phyloP scores from a whole-genome alignment of 169 alveolate genomes.

The Cryptosporidium sp. region DNA sequence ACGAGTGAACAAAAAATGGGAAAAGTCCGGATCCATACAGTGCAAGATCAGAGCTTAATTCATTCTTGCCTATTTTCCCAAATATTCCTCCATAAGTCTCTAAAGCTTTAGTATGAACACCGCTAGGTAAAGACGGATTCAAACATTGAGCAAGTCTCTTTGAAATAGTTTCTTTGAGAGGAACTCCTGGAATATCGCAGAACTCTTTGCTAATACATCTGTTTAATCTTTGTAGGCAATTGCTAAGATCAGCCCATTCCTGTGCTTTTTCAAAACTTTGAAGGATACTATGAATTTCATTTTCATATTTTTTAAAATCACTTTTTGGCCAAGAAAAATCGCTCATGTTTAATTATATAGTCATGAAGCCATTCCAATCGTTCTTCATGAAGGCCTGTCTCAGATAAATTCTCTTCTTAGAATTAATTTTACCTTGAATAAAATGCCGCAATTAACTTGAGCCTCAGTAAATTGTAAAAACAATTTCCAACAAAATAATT shows the following conservation, averaged over 20 bases:
- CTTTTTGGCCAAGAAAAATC: slow-evolving; percentile 63
- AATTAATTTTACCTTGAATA: not conserved
- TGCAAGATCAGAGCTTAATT: slow-evolving; percentile 89
- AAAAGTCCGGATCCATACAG: slow-evolving; percentile 91
- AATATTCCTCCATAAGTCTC: slow-evolving; percentile 89
- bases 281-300: slow-evolving; percentile 82
- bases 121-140: slow-evolving; percentile 92
- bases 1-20: slow-evolving; percentile 90
- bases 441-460: slow-evolving; percentile 4
- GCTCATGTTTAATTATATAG: slow-evolving; percentile 27
- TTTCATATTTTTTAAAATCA: slow-evolving; percentile 77
- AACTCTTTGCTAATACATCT: slow-evolving; percentile 83
- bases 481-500: not conserved
- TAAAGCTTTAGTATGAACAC: slow-evolving; percentile 92
- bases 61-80: slow-evolving; percentile 86
- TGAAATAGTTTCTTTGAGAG: slow-evolving; percentile 87
- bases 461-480: not conserved
- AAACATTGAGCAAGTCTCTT: slow-evolving; percentile 93
- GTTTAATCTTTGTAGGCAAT: slow-evolving; percentile 87
- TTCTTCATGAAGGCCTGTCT: not conserved
- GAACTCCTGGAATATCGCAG: slow-evolving; percentile 79
- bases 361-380: not conserved
- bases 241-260: slow-evolving; percentile 94
- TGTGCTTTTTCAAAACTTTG: slow-evolving; percentile 90
- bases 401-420: not conserved